phyloP scores from a whole-genome alignment of 495 filamentous ascomycete genomes.

The Sporormia fimetaria region DNA sequence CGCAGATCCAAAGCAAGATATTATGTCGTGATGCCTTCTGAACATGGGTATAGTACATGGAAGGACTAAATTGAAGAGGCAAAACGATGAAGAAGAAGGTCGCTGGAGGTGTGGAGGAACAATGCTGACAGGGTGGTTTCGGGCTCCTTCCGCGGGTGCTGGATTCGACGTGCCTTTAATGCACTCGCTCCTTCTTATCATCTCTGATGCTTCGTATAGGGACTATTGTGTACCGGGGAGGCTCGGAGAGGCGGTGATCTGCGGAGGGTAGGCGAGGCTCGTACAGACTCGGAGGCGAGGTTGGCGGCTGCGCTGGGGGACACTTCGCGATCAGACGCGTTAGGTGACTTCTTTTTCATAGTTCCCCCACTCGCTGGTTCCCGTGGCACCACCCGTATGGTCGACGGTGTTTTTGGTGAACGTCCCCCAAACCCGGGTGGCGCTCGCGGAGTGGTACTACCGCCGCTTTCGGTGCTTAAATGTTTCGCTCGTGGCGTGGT shows the following conservation, averaged over 20 bases:
- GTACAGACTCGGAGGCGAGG: conserved; percentile 13
- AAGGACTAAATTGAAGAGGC: too few relatives aligned
- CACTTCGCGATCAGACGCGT: conserved; percentile 13
- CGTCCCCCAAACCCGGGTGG: conserved; percentile 17
- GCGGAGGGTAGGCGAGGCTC: conserved; percentile 13
- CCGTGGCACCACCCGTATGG: conserved; percentile 16
- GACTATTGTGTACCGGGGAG: conserved; percentile 15
- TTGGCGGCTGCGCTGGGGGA: conserved; percentile 15
- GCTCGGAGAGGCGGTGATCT: conserved; percentile 13
- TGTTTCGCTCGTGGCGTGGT: conserved; percentile 23
- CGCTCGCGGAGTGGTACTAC: conserved; percentile 21
- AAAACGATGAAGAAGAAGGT: too few relatives aligned
- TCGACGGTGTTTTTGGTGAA: conserved; percentile 21
- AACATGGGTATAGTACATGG: too few relatives aligned
- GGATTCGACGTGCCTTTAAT: too few relatives aligned
- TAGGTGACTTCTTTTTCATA: conserved; percentile 13
- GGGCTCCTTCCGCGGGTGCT: too few relatives aligned
- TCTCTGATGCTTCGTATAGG: conserved; percentile 6
- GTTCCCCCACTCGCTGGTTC: conserved; percentile 21
- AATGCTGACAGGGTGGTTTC: too few relatives aligned
- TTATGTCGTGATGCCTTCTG: too few relatives aligned
- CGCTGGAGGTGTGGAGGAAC: too few relatives aligned
- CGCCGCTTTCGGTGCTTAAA: conserved; percentile 17
- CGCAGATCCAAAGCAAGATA: too few relatives aligned
- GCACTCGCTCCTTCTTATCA: too few relatives aligned